Base-by-base conservation (phyloP, 306 rosid genomes). In the Styphnolobium japonicum region DNA sequence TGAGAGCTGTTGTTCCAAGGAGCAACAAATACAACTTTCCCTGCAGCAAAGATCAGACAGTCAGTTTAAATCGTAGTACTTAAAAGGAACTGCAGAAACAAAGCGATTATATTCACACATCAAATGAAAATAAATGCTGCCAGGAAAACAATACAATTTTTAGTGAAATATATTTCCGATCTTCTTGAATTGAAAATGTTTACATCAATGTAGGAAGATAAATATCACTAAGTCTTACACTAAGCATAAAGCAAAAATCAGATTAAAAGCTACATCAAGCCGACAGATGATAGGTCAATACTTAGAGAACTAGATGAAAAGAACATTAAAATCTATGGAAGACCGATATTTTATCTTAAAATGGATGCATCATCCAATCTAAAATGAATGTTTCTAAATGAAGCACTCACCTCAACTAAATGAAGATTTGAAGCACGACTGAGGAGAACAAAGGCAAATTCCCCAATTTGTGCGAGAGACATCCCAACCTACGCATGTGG, bases 391-490 rank as follows among this genome's bases (percentile, higher is more conserved):
- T 62, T 57, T 55, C 23, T 23, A 66, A 81, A 68, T 69, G 69
- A 81, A 55, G 83, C 49, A 73, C 80, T 84, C 55, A 88, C 99
- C 98, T 96, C 97, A 51, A 96, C 97, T 82, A 96, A 87, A 90
- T 93, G 99, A 85, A 96, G 92, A 92, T 91, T 93, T 29, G 98
- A 96, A 66, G 98, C 99, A 69, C 99, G 98, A 42, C 98, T 96
- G 52, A 96, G 92, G 89, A 96, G 96, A 83, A 96, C 99, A 79
- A 96, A 96, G 51, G 99, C 81, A 83, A 93, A 96, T 65, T 96
- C 99, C 74, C 99, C 99, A n/a, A 93, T 96, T 87, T 96, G 99
- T 33, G 98, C 97, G 10, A 96, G 82, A 68, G 99, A 91, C 97
- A 91, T 90, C 82, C 98, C 98, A 75, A 96, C 99, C 99, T 91